phyloP scores from a whole-genome alignment of 768 basidiomycete genomes.

The Phallus indusiatus region DNA sequence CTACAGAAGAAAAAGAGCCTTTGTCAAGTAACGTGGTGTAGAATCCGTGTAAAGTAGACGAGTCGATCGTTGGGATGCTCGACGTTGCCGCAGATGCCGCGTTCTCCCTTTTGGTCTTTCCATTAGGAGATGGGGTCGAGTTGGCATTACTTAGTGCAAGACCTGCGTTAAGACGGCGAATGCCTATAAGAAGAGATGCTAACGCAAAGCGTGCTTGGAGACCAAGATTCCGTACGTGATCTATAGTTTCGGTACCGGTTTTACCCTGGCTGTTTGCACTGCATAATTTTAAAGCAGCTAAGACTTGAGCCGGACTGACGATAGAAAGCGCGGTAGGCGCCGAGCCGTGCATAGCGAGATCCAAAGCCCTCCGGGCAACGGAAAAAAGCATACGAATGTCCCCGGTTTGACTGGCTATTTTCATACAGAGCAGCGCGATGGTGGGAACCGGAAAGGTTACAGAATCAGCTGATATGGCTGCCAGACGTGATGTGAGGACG shows the following conservation, averaged over 20 bases:
- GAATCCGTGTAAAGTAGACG: constrained; percentile 52
- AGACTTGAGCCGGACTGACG: constrained; percentile 59
- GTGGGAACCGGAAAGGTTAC: constrained; percentile 44
- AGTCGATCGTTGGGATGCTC: constrained; percentile 36
- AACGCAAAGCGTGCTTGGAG: constrained; percentile 68
- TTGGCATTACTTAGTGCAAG: constrained; percentile 38
- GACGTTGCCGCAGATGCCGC: constrained; percentile 41
- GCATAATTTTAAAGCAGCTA: constrained; percentile 60
- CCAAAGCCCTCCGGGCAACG: constrained; percentile 72
- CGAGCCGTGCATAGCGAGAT: constrained; percentile 41
- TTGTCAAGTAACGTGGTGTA: constrained; percentile 47
- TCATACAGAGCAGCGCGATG: constrained; percentile 65
- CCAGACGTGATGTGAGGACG: constrained; percentile 58
- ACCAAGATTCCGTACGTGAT: constrained; percentile 59
- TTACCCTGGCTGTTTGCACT: constrained; percentile 14
- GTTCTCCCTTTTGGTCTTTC: constrained; percentile 31
- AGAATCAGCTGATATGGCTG: constrained; percentile 32
- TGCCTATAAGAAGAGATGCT: constrained; percentile 52
- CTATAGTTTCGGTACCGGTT: constrained; percentile 49
- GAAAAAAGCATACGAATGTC: constrained; percentile 77
- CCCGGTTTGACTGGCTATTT: constrained; percentile 72
- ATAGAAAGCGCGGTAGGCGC: constrained; percentile 26
- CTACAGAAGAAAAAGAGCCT: constrained; percentile 46
- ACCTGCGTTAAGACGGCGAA: constrained; percentile 49
- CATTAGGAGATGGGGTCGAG: constrained; percentile 17